Base-by-base conservation (phyloP, 441 rosid species). In the Adansonia rubrostipa region DNA sequence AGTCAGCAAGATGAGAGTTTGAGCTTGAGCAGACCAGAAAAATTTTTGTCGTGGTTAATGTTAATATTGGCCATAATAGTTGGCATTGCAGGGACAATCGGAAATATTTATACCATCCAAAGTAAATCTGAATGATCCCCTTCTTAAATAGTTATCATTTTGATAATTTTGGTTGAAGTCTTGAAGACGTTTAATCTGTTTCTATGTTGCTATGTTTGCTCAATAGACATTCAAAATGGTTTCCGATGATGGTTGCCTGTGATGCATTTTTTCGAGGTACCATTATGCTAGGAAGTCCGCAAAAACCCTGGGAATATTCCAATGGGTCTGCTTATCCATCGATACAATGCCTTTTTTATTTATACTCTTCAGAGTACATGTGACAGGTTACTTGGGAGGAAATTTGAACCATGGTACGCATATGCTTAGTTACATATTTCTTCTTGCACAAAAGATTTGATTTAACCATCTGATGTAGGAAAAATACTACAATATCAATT, bases 31-130 rank as follows among this genome's bases (percentile, higher is more conserved):
- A 1, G 84, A 80, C 15, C 10, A 62, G 93, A 92, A 75, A 91
- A 70, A 82, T 75, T 67, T 45, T 80, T 92, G 56, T 89, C 98
- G 4, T 87, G 92, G 92, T 68, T 84, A 78, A 92, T 96, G 97
- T 82, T 96, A 47, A 78, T 91, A 51, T 80, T 92, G 86, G 97
- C 97, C 0, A 77, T 86, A 4, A 79, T 87, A 19, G 98, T 96
- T 81, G 82, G 97, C 80, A 63, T 94, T 42, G 89, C 90, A n/a
- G 98, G 98, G 78, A 88, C 88, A 14, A 45, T 85, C 44, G 97
- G 98, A 58, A 92, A 96, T 76, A 76, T 96, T 68, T 94, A 90
- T 79, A 87, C 92, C 83, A 62, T 96, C 71, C 48, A 77, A 80
- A 85, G 85, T 80, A 81, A 86, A 76, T 85, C 91, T 19, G 84